Percentiles rank a stretch among this genome's conserved stretches.
These are phyloP conservation scores for Trapa incisa DNA, from an alignment of 345 rosid species.

Conservation along the genomic window DNA sequence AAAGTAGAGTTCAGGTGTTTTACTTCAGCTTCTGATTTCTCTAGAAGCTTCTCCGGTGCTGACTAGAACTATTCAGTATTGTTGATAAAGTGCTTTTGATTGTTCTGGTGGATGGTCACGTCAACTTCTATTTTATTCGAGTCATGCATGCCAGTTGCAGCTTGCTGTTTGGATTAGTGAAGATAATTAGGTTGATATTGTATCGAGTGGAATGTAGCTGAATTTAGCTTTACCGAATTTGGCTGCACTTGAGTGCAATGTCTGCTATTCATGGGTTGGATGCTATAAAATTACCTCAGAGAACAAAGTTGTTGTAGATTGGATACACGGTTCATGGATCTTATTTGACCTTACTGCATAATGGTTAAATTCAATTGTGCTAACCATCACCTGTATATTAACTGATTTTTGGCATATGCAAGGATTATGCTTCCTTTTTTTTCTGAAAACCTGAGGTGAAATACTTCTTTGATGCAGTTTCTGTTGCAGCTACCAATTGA, in stretches of 20 bases:
- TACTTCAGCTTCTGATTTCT: neutral
- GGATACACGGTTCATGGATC: neutral
- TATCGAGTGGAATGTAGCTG: neutral
- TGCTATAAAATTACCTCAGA: no score
- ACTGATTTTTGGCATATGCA: neutral
- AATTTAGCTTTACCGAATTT: neutral
- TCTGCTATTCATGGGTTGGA: neutral
- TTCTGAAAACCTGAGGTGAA: neutral
- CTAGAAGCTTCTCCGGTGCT: neutral
- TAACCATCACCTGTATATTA: no score
- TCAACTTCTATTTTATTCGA: no score
- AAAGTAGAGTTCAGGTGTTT: neutral
- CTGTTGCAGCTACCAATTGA: conserved; percentile 17
- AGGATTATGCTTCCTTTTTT: neutral
- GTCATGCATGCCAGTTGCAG: no score
- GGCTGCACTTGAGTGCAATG: neutral
- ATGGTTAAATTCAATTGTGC: neutral
- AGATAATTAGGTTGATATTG: neutral
- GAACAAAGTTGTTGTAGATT: no score
- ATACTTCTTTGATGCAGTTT: conserved; percentile 13
- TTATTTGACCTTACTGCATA: neutral
- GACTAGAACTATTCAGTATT: neutral
- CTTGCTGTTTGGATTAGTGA: no score
- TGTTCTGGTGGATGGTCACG: neutral
- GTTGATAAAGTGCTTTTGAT: neutral